Conservation (phyloP, 2,329 filamentous ascomycete genomes). For the Xylariaceae sp. region DNA sequence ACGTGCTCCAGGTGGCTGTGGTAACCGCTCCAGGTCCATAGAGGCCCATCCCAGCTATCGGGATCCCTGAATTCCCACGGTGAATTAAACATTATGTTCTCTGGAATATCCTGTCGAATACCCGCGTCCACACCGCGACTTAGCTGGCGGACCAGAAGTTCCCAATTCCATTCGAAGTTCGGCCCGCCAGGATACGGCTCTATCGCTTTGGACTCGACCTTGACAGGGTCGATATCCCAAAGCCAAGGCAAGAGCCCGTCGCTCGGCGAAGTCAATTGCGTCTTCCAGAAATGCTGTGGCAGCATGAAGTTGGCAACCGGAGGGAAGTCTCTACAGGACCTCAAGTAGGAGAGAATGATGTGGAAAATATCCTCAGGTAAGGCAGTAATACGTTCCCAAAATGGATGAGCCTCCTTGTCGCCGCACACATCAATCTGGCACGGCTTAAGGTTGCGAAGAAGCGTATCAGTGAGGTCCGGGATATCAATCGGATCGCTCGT, state of each 20-base stretch:
- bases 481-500: background rate
- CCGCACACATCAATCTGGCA: background rate
- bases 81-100: too few species aligned
- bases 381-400: background rate
- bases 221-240: conserved; percentile 4
- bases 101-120: conserved; percentile 3
- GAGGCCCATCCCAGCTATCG: background rate
- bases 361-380: background rate
- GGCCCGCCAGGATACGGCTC: conserved; percentile 5
- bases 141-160: conserved; percentile 6
- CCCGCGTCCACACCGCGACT: conserved; percentile 5
- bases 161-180: conserved; percentile 8
- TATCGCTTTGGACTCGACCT: conserved; percentile 1
- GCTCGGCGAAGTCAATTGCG: conserved; percentile 1
- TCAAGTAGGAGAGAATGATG: background rate
- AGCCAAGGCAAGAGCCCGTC: conserved; percentile 6
- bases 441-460: background rate
- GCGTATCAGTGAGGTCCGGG: background rate
- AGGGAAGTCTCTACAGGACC: conserved; percentile 1
- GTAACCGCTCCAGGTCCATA: conserved; percentile 4
- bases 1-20: conserved; percentile 1
- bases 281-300: conserved; percentile 5
- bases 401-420: background rate
- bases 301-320: background rate
- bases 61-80: background rate